These are phyloP conservation scores for Vitis hybrid DNA, from an alignment of 177 flowering plant species.

Conservation along the genomic window DNA sequence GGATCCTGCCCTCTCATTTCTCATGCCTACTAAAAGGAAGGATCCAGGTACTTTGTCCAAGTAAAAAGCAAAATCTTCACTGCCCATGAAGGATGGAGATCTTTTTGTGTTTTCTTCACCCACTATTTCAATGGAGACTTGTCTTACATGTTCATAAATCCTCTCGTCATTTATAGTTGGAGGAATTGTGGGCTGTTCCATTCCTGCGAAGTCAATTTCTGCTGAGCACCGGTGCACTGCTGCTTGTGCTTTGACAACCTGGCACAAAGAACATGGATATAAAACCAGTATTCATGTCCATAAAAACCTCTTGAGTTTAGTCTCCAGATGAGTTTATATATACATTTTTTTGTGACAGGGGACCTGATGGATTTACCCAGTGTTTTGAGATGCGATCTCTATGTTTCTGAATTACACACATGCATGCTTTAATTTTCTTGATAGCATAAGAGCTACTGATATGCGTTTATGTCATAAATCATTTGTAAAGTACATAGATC, in stretches of 20 bases:
- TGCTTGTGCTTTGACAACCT: conserved; percentile 55
- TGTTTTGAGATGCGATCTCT: no score
- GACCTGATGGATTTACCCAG: no score
- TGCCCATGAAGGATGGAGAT: conserved; percentile 44
- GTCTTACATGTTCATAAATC: conserved; percentile 33
- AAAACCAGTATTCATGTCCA: no score
- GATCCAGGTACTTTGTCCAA: conserved; percentile 47
- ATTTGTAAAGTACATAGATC: background rate
- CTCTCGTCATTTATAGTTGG: conserved; percentile 47
- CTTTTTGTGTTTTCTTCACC: conserved; percentile 35
- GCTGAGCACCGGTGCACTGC: conserved; percentile 51
- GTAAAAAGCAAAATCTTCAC: conserved; percentile 69
- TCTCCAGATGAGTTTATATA: no score
- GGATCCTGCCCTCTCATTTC: conserved; percentile 44
- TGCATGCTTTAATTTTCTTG: no score
- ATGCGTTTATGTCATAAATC: no score
- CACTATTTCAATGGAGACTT: conserved; percentile 29
- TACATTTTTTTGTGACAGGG: no score
- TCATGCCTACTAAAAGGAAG: conserved; percentile 44
- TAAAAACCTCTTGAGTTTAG: no score
- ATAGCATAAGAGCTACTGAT: no score
- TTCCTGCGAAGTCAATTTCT: conserved; percentile 36
- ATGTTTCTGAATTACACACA: no score
- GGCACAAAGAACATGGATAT: background rate
- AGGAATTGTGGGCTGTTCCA: conserved; percentile 43